These are phyloP conservation scores for Colletotrichum caudatum DNA, from an alignment of 2,329 filamentous ascomycete species.

Conservation along the genomic window DNA sequence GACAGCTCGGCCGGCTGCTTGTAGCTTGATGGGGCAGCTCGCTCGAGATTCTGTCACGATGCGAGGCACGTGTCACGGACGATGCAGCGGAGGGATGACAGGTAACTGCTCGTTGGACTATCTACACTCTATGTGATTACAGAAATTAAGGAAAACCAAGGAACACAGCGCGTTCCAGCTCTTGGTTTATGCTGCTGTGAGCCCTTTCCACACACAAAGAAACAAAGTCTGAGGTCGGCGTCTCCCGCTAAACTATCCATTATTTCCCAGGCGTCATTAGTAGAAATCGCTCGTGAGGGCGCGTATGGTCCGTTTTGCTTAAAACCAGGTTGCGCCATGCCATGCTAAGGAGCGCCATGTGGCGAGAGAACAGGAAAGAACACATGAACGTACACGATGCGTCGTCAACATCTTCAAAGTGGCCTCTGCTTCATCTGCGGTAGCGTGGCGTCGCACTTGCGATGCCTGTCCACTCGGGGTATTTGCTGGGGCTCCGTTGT, in stretches of 20 bases:
- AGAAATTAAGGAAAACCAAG: constrained; percentile 34
- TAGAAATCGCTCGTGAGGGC: constrained; percentile 6
- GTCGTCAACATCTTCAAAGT: not conserved
- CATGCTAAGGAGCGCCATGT: not conserved
- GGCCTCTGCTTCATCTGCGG: constrained; percentile 32
- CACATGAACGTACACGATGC: not conserved
- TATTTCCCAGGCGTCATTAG: constrained; percentile 30
- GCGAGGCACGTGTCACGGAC: not conserved
- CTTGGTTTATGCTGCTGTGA: constrained; percentile 52
- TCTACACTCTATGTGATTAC: constrained; percentile 38
- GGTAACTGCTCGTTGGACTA: not conserved
- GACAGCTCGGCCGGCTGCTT: too few species aligned
- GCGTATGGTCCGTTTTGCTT: not conserved
- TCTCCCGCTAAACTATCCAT: constrained; percentile 27
- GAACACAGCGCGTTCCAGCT: constrained; percentile 53
- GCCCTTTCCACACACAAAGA: constrained; percentile 15
- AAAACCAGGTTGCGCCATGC: constrained; percentile 11
- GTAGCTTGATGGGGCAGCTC: too few species aligned
- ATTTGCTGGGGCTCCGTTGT: constrained; percentile 58
- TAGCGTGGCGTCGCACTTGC: constrained; percentile 28
- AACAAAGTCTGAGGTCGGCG: not conserved
- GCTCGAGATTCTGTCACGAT: not conserved
- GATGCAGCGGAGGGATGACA: not conserved
- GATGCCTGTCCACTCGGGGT: constrained; percentile 59
- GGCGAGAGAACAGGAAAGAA: constrained; percentile 1